phyloP scores from a whole-genome alignment of 805 yeast species.

The Teunomyces pallodes region DNA sequence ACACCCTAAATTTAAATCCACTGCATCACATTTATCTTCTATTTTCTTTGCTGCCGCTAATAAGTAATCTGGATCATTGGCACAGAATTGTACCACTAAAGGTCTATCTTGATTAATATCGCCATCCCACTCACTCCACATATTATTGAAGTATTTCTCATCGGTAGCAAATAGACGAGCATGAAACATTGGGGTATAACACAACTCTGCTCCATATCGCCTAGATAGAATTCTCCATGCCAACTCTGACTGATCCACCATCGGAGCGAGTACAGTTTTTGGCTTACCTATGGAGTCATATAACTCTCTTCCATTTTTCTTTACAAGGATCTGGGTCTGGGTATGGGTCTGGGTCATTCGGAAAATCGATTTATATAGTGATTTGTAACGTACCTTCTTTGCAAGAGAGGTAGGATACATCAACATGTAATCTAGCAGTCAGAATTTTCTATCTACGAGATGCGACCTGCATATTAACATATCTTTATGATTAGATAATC shows the following conservation, averaged over 20 bases:
- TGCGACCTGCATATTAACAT: no score
- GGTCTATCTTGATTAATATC: constrained; percentile 71
- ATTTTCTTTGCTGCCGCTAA: constrained; percentile 79
- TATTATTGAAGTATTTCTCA: constrained; percentile 73
- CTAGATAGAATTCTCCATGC: constrained; percentile 93
- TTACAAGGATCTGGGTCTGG: constrained; percentile 3
- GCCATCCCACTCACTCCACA: constrained; percentile 73
- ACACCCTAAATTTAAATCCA: constrained; percentile 93
- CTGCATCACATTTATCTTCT: constrained; percentile 87
- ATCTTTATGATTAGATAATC: no score
- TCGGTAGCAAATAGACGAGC: constrained; percentile 86
- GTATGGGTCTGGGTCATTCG: not conserved
- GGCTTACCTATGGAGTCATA: constrained; percentile 73
- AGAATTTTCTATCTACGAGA: no score
- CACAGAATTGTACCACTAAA: constrained; percentile 91
- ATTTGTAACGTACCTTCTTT: not conserved
- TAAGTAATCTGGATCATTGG: constrained; percentile 86
- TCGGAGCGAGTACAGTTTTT: constrained; percentile 88
- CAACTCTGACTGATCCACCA: constrained; percentile 96
- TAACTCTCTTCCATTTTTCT: constrained; percentile 59
- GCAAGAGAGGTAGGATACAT: not conserved
- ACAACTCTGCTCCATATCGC: constrained; percentile 85
- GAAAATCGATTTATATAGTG: not conserved
- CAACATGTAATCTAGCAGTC: not conserved
- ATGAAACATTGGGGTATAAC: constrained; percentile 97